Percentiles rank a stretch among this genome's conserved stretches.
These are phyloP conservation scores for Paraurostyla sp. DNA, from an alignment of 73 alveolate genomes.

Conservation along the genomic window DNA sequence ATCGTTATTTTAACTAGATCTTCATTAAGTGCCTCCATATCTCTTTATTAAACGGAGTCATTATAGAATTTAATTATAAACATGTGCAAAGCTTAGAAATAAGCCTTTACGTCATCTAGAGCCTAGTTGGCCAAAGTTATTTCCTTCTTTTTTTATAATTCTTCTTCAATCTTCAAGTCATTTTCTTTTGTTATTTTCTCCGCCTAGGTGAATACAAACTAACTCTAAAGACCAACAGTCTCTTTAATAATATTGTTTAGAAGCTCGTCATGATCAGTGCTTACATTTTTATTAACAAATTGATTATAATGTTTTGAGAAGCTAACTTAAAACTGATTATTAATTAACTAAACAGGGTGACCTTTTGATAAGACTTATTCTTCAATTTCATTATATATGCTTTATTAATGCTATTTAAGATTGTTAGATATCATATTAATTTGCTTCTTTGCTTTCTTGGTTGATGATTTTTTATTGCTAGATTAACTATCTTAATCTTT, in stretches of 20 bases:
- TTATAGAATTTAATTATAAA: not conserved
- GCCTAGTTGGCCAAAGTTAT: conserved; percentile 42
- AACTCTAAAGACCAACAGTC: conserved; percentile 24
- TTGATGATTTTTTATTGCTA: no score
- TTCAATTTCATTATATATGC: not conserved
- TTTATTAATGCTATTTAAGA: not conserved
- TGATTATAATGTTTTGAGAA: conserved; percentile 15
- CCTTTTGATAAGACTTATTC: not conserved
- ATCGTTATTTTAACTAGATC: not conserved
- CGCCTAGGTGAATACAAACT: conserved; percentile 21
- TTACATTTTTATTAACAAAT: not conserved
- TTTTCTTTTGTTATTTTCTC: not conserved
- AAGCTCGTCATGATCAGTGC: conserved; percentile 12
- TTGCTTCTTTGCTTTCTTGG: not conserved
- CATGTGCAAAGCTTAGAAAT: not conserved
- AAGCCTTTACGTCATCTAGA: conserved; percentile 36
- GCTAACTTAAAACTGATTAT: not conserved
- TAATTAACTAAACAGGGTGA: conserved; percentile 22
- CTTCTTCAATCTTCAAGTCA: conserved; percentile 39
- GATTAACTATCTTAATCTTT: no score
- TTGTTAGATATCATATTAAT: not conserved
- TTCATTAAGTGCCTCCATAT: not conserved
- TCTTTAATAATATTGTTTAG: conserved; percentile 23
- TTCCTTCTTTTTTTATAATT: conserved; percentile 2
- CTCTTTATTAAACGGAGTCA: not conserved